Evolutionary conservation across 2,329 filamentous ascomycete species (phyloP), one percentile per base, ranked within the genome.

Genomic region (Grosmannia penicillata): DNA sequence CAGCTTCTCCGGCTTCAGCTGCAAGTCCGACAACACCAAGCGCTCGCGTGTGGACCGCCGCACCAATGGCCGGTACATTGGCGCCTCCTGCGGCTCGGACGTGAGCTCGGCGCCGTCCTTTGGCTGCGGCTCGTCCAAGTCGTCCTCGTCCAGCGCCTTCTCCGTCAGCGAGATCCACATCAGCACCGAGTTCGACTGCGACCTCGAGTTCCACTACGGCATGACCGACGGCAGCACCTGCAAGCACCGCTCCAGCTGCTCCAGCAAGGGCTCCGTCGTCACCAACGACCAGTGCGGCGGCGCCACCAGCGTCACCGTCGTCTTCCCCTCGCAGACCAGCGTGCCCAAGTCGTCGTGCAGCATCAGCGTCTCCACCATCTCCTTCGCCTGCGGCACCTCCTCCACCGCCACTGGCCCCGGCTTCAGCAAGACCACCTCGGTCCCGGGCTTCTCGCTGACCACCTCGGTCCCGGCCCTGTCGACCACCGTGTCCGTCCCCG

Each of bases 231-330:
- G 82, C 49, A 78, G 74, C 13, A 72, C 59, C 43, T 96, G 89
- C 76, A 89, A 82, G 64, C 81, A 93, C 51, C 75, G 73, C 45
- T 65, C 72, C 47, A 54, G 66, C 37, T 93, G 84, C 72, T 72
- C 67, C 46, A 63, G 68, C 39, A 63, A 68, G 14, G 83, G 83
- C 51, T 78, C 75, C 42, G 72, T 70, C 33, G 68, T 95, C 51
- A 62, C 74, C 61, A 95, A 95, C 72, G 74, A 66, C 44, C 85
- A 95, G 69, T 96, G 89, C 57, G 89, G 86, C 72, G 87, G 87
- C 59, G 87, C 89, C 47, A 84, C 71, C 55, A 77, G 75, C 41
- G 85, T 95, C 44, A 76, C 72, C 39, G 77, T 95, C 55, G 61
- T 76, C 56, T 75, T 68, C 59, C 69, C 72, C 46, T 59, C 72